Conservation (phyloP, 306 rosid genomes). For the Cucumis sativus region Cucumber_9930_V3 NC_026656.2:14330001-14330500, state of each 20-base stretch:
- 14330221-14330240: not conserved
- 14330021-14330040: not conserved
- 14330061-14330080: not conserved
- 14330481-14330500: not conserved
- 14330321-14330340: constrained; percentile 78
- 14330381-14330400: constrained; percentile 53
- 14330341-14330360: constrained; percentile 85
- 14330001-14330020: not conserved
- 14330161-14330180: not conserved
- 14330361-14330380: constrained; percentile 59
- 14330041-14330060: not conserved
- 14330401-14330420: constrained; percentile 57
- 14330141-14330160: not conserved
- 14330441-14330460: constrained; percentile 24
- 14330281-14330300: not conserved
- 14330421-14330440: constrained; percentile 41
- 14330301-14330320: not conserved
- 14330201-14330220: not conserved
- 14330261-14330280: not conserved
- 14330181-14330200: not conserved
- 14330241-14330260: not conserved
- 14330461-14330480: constrained; percentile 28
- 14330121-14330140: not conserved
- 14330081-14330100: not conserved
- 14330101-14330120: not conserved